phyloP scores from a whole-genome alignment of 306 rosid species.

The Argentina anserina region DNA sequence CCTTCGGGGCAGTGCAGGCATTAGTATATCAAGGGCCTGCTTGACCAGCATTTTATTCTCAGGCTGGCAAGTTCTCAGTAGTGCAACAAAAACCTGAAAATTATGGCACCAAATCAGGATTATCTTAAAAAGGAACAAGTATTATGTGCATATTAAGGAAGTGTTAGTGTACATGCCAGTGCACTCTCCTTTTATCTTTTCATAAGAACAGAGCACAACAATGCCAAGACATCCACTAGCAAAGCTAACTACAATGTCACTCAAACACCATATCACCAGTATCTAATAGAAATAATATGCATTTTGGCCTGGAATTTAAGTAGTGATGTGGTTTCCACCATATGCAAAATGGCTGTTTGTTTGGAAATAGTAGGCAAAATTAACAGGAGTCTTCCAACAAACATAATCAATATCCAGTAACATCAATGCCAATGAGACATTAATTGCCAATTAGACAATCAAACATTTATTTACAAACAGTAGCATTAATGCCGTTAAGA shows the following conservation, averaged over 20 bases:
- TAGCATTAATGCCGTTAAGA: background rate
- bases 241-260: background rate
- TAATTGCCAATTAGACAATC: background rate
- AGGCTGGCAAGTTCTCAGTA: slow-evolving; percentile 97
- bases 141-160: background rate
- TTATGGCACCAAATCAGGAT: slow-evolving; percentile 19
- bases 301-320: background rate
- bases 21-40: slow-evolving; percentile 98
- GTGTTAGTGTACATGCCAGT: background rate
- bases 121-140: background rate
- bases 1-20: slow-evolving; percentile 99
- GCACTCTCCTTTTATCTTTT: background rate
- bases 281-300: background rate
- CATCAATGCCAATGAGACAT: background rate
- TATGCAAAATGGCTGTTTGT: background rate
- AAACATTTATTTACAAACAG: background rate
- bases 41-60: slow-evolving; percentile 99
- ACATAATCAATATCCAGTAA: background rate
- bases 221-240: background rate
- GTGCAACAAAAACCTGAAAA: slow-evolving; percentile 97
- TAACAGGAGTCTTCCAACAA: background rate
- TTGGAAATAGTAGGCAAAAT: background rate
- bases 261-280: background rate
- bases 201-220: background rate
- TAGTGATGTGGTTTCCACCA: background rate